Evolutionary conservation across 176 grass and related monocot genomes (phyloP), one percentile per base, ranked within the genome.

Genomic region (Musa troglodytarum): DNA sequence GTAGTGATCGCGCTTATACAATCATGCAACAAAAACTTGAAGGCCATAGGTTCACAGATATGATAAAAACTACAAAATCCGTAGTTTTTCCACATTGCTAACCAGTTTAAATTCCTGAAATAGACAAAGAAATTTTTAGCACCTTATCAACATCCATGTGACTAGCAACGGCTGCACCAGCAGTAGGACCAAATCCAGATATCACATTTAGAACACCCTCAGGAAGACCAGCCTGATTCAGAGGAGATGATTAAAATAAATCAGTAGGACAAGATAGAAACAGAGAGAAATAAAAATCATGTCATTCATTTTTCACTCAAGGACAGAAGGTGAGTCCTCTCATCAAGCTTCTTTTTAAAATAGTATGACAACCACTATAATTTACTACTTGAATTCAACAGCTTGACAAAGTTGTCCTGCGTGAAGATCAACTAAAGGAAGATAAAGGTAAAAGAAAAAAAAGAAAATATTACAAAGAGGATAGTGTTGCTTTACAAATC

Each of bases 81-180:
- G 28, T 68, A 34, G 26, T 34, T 13, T 68, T 25, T 29, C 8
- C 68, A 52, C 52, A 70, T 70, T 13, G 17, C 49, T 52, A 70
- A 50, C 1, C 50, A 50, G 16, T 70, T 70, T 17, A 50, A 20
- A 70, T 51, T 43, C 12, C 10, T 50, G 20, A 50, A 49, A 49
- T 15, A 20, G 19, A 49, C 16, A 49, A 69, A 10, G 15, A n/a
- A 69, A 21, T 2, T 50, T 50, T 50, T 70, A 8, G 17, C 49
- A 70, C 93, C 93, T 98, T 98, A 65, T 98, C 95, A 8, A 98
- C 90, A 17, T 76, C 95, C 90, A 93, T 91, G 78, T 98, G 95
- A 64, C 88, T 86, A 43, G 75, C 79, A 64, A 98, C 72, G n/a
- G 95, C 90, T 29, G 84, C 95, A 66, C 95, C 95, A 80, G 95